Evolutionary conservation across 768 basidiomycete genomes (phyloP), one percentile per base, ranked within the genome.

Genomic region (Russula dissimulans): DNA sequence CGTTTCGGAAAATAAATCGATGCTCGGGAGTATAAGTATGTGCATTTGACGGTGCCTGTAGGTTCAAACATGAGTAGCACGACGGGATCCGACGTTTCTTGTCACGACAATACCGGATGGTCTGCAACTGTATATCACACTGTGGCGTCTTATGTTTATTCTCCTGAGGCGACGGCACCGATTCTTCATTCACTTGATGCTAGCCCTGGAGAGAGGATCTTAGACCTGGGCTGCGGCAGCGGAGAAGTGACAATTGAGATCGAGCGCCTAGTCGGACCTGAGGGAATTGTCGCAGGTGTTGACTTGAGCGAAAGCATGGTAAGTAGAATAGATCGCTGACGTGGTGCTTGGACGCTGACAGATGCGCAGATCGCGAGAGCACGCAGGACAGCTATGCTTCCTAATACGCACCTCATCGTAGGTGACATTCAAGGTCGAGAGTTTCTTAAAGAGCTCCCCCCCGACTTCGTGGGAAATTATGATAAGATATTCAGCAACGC

Each of bases 401-500:
- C 32, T 5, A 12, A 45, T 18, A 51, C 61, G 22, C 61, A 63
- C 48, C 50, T 62, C 32, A 49, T 81, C 49, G 72, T 82, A 26
- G 75, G 77, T 15, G 86, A 89, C 63, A 74, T 83, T 17, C 84
- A 86, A 38, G 26, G 4, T 6, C 38, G 9, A 14, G 36, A 36
- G 17, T 54, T 62, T 34, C 45, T 63, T 2, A 45, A 39, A 0
- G 48, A 65, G 41, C 60, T 72, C n/a, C 67, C 71, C 0, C 58
- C 65, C 0, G 63, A 65, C 17, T 56, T 66, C 29, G 73, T 73
- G 8, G 73, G 72, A 31, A 74, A 75, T 49, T 89, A 84, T 63
- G 87, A 91, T 67, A 84, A 82, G 0, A 85, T 87, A 2, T 94
- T 94, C 74, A 86, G 84, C 55, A 91, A 87, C 62, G 89, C 92